These are phyloP conservation scores for Neoboletus subvelutipes DNA, from an alignment of 768 basidiomycete species.

Conservation along the genomic window DNA sequence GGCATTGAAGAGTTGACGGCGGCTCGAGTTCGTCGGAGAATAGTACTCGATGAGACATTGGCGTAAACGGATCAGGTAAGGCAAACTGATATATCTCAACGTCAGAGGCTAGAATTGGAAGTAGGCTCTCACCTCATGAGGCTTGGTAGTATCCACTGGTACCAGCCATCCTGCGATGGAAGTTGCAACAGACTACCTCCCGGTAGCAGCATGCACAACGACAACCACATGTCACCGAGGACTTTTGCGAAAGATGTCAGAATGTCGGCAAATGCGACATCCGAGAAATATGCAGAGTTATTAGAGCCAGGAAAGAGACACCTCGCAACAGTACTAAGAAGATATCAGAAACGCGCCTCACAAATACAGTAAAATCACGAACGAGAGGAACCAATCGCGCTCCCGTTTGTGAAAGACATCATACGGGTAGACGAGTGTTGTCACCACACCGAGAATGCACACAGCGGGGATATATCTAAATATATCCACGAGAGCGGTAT, in stretches of 20 bases:
- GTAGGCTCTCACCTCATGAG: slow-evolving; percentile 73
- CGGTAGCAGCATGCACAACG: slow-evolving; percentile 80
- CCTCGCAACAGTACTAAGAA: slow-evolving; percentile 63
- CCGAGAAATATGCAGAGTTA: slow-evolving; percentile 77
- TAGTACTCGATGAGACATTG: slow-evolving; percentile 89
- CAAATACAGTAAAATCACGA: slow-evolving; percentile 33
- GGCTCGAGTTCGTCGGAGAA: slow-evolving; percentile 58
- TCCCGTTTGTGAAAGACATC: slow-evolving; percentile 66
- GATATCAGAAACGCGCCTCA: background rate
- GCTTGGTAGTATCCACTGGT: slow-evolving; percentile 74
- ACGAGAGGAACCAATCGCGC: slow-evolving; percentile 79
- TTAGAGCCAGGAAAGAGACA: slow-evolving; percentile 67
- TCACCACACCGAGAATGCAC: slow-evolving; percentile 56
- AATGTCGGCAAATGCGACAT: slow-evolving; percentile 93
- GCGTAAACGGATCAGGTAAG: slow-evolving; percentile 89
- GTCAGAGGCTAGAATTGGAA: background rate
- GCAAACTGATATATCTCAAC: slow-evolving; percentile 49
- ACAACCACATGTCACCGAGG: slow-evolving; percentile 91
- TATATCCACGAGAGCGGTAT: slow-evolving; percentile 60
- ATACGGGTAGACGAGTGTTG: slow-evolving; percentile 64
- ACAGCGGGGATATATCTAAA: slow-evolving; percentile 78
- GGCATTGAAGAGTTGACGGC: slow-evolving; percentile 83
- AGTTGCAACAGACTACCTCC: slow-evolving; percentile 71
- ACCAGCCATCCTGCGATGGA: slow-evolving; percentile 60
- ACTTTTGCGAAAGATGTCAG: slow-evolving; percentile 98